Conservation (phyloP, 352 stramenopile genomes). For the Globisporangium okanoganense region DNA sequence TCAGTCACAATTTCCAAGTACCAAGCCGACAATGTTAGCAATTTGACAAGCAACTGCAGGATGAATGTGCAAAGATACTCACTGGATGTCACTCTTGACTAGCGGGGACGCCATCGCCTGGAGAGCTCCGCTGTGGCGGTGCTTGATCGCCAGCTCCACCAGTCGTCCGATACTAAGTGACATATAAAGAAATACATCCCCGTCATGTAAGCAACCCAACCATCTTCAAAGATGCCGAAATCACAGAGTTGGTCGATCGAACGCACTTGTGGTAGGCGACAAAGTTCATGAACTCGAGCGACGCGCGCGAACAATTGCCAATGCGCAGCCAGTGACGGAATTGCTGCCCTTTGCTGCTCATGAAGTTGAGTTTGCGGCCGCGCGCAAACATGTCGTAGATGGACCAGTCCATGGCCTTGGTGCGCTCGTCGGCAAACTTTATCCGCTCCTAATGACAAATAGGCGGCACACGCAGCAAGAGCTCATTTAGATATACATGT, state of each 20-base stretch:
- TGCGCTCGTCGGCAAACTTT: slow-evolving; percentile 80
- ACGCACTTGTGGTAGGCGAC: slow-evolving; percentile 82
- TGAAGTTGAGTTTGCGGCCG: slow-evolving; percentile 81
- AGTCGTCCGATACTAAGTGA: slow-evolving; percentile 63
- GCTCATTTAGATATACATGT: not conserved
- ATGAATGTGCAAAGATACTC: slow-evolving; percentile 13
- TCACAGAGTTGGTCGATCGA: not conserved
- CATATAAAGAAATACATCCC: not conserved
- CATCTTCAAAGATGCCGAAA: not conserved
- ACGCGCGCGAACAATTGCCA: slow-evolving; percentile 60
- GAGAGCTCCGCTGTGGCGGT: slow-evolving; percentile 48
- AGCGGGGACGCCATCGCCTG: slow-evolving; percentile 47
- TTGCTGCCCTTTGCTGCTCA: slow-evolving; percentile 59
- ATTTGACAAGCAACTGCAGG: not conserved
- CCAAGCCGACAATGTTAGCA: not conserved
- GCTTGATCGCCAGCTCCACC: slow-evolving; percentile 80
- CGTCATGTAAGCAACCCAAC: not conserved
- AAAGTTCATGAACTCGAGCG: slow-evolving; percentile 85
- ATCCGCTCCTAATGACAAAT: slow-evolving; percentile 54
- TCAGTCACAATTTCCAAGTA: not conserved
- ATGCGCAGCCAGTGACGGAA: slow-evolving; percentile 74
- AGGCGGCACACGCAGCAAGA: not conserved
- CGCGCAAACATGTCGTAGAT: slow-evolving; percentile 80
- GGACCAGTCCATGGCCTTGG: slow-evolving; percentile 76
- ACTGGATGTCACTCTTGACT: slow-evolving; percentile 62